Evolutionary conservation across 176 grass and related monocot species (phyloP), one percentile per base, ranked within the genome.

Genomic region (Oryza nivara): DNA sequence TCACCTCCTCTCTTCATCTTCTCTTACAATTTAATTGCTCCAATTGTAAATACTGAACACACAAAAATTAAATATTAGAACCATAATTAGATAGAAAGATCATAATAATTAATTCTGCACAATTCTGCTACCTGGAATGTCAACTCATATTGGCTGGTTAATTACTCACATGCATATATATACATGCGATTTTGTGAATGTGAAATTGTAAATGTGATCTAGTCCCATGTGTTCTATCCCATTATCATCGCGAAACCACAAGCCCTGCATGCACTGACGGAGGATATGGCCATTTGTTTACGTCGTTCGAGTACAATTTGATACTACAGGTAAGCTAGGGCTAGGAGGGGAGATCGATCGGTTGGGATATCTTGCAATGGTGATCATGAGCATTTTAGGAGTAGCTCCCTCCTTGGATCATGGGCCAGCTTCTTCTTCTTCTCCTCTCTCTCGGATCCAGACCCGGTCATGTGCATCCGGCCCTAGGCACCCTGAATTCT

Each of bases 331-430:
- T n/a, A 67, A 22, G 43, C 43, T 44, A 44, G 63, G 34, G 2
- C 1, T 0, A 35, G 38, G 14, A 6, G 25, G 48, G 58, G 17
- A 15, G 61, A 44, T 44, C 9, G 61, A 44, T 44, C 9, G 43
- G 63, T 8, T 65, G 16, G 56, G 76, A 68, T 11, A 73, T 73
- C 88, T 56, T 80, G 80, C 60, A 20, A 79, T 28, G 20, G 28
- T 63, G 61, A 61, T 77, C 64, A 65, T 70, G 68, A 74, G 69
- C 34, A 67, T 36, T 30, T 79, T 19, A 25, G 58, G 32, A 25
- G 58, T 46, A 63, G 56, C 13, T 49, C 2, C 43, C 56, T 84
- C 30, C 89, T 91, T 52, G 89, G 89, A 91, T 91, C 89, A 88
- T 91, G 89, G 66, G 81, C 85, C 89, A 56, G 41, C 46, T 32